Base-by-base conservation (phyloP, 345 rosid genomes). In the Gossypium stocksii region DNA sequence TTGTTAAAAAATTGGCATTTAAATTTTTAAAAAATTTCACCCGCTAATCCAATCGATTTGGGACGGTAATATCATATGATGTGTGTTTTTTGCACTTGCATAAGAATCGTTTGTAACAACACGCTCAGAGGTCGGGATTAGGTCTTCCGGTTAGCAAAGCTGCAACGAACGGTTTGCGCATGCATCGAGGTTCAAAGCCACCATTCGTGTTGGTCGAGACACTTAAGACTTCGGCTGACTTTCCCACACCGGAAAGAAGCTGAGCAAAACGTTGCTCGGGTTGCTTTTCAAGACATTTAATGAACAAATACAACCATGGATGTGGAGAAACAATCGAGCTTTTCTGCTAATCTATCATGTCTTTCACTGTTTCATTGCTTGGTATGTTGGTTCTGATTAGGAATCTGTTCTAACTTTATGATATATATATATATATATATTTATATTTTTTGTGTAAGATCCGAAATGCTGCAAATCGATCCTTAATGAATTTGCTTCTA, bases 161-260 rank as follows among this genome's bases (percentile, higher is more conserved):
- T 45, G 41, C 48, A 79, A 59, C 9, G 77, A 82, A 79, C 80
- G 80, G 54, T 76, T 70, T 22, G 66, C 53, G 1, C 82, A 82
- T 57, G 84, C 78, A 2, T 80, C 78, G 4, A 78, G 27, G 76
- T 77, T 79, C 44, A 74, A 61, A 66, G 70, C 80, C 52, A 16
- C 17, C 15, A 77, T 79, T 19, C 22, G 48, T 16, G 64, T 79
- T 6, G 12, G 71, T 65, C 77, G 70, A 70, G 34, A 19, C 17
- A 29, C 46, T 43, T 79, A 64, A 64, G 3, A 48, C 15, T 6
- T 79, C 82, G 0, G 1, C 45, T 4, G 43, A 53, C 66, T 0
- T 77, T 82, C 69, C 41, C 76, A 1, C 76, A 65, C 13, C 20
- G 11, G 51, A 74, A 82, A 66, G 67, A 69, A 66, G 82, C 80